Evolutionary conservation across 805 yeast species (phyloP), one percentile per base, ranked within the genome.

Genomic region (Blastobotrys chiropterorum): DNA sequence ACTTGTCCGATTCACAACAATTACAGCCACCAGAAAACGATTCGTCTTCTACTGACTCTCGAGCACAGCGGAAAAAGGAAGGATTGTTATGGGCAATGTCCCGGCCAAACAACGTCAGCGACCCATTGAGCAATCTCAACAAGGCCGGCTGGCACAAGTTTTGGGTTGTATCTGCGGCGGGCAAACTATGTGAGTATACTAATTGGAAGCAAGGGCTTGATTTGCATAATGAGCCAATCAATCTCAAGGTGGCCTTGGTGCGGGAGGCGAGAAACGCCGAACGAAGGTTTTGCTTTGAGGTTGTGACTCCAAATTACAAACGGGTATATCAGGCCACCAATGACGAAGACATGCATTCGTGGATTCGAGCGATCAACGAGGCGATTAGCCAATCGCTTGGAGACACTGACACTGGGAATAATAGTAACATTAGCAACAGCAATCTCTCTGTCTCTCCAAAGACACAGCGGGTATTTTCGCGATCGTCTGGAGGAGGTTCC

Each of bases 151-250:
- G 96, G 97, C 95, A 88, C 65, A 88, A 87, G 61, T 90, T 85
- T 64, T 86, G 95, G 90, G 86, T 89, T 0, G 86, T 82, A 0
- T 71, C 88, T 47, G 76, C 78, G 13, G 78, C 80, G n/a, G 90
- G 92, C 1, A 77, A 74, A 53, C 69, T 89, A 42, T 72, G 75
- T 44, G 94, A 88, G 62, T 88, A 78, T 63, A 75, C 84, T 44
- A 90, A 88, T 67, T 89, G 95, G 94, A 78, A 90, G 59, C 79
- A 75, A 51, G 88, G 88, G 17, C 72, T 73, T 16, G 77, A 75
- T 30, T 73, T 81, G 15, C 79, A 86, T 55, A 77, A 81, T 56
- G 76, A 75, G 17, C 90, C 94, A 2, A 78, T 89, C 13, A 86
- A 85, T 54, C 66, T 89, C 41, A 82, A 88, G 1, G 74, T 85